phyloP scores from a whole-genome alignment of 176 grass and related monocot species.

The Musa beccarii region DNA sequence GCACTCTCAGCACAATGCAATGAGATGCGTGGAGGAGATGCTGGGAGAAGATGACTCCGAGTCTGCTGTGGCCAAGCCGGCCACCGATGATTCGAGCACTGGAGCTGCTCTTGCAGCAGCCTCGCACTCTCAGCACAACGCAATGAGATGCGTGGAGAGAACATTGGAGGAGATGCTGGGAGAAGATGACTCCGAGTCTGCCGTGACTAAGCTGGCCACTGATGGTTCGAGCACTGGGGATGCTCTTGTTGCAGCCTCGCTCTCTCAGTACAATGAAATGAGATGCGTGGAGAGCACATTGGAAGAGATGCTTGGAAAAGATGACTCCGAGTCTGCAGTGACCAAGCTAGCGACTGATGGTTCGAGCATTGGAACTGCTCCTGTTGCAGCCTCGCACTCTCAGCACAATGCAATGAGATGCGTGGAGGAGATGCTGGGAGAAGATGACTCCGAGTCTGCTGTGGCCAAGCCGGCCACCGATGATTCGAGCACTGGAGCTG shows the following conservation, averaged over 20 bases:
- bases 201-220: not conserved
- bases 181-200: not conserved
- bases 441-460: not conserved
- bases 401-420: not conserved
- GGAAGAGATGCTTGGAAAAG: not conserved
- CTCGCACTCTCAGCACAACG: constrained; percentile 6
- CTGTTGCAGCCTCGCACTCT: constrained; percentile 10
- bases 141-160: not conserved
- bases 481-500: not conserved
- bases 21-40: not conserved
- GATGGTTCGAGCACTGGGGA: not conserved
- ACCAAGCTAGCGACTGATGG: constrained; percentile 11
- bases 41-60: not conserved
- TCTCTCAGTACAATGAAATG: not conserved
- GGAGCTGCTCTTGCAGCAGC: constrained; percentile 5
- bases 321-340: not conserved
- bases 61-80: not conserved
- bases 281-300: not conserved
- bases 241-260: constrained; percentile 5
- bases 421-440: constrained; percentile 6
- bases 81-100: not conserved
- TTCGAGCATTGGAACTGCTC: not conserved
- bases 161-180: not conserved
- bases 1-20: constrained; percentile 9
- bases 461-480: constrained; percentile 14